Conservation (phyloP, 2,329 filamentous ascomycete genomes). For the Albifimbria verrucaria region DNA sequence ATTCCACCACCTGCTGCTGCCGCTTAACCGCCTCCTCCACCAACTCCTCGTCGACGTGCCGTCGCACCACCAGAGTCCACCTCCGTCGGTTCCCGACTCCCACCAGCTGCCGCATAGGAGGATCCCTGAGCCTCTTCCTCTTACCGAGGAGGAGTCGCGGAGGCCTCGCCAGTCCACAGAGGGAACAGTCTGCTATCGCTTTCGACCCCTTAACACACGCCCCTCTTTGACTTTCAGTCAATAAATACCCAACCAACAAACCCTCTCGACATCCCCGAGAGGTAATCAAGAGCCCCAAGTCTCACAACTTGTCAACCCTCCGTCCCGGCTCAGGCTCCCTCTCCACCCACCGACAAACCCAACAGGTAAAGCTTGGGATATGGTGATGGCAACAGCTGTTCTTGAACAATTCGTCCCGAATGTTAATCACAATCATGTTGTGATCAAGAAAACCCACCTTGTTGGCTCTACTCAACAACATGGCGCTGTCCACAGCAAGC, state of each 20-base stretch:
- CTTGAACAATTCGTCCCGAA: constrained; percentile 51
- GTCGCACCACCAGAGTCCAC: constrained; percentile 42
- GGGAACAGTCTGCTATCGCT: constrained; percentile 89
- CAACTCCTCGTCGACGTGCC: constrained; percentile 49
- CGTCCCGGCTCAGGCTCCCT: constrained; percentile 2
- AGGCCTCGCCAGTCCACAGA: constrained; percentile 91
- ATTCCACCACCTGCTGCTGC: constrained; percentile 54
- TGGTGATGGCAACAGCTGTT: constrained; percentile 63
- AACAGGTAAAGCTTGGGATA: constrained; percentile 43
- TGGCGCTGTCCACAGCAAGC: constrained; percentile 57
- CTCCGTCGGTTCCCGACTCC: constrained; percentile 54
- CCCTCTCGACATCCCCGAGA: constrained; percentile 13
- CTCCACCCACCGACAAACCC: constrained; percentile 10
- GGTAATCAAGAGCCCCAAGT: neutral
- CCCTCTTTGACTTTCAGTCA: constrained; percentile 21
- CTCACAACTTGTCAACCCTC: constrained; percentile 6
- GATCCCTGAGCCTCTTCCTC: constrained; percentile 98
- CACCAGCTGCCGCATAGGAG: constrained; percentile 99
- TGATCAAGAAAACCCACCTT: constrained; percentile 41
- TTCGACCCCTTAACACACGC: constrained; percentile 84
- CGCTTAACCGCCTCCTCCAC: constrained; percentile 48
- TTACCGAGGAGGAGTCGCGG: constrained; percentile 98
- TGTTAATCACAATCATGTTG: constrained; percentile 46
- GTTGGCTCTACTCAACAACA: constrained; percentile 38
- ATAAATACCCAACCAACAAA: constrained; percentile 12